Evolutionary conservation across 2,329 filamentous ascomycete genomes (phyloP).

Genomic region (Emericellopsis cladophorae): DNA sequence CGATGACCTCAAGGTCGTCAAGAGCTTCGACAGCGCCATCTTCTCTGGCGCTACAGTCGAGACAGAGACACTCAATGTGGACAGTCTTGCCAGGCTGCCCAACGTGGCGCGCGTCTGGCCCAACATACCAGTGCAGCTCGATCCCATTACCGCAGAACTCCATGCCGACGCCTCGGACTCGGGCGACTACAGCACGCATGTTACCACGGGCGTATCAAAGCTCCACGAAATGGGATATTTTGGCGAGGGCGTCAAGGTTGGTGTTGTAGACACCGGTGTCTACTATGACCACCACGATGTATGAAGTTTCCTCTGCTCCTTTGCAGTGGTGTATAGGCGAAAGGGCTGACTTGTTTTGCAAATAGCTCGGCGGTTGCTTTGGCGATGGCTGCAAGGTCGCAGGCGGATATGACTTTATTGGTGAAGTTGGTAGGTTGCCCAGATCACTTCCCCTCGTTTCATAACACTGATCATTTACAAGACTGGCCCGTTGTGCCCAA

Average conservation of each 20-base stretch:
- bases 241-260: constrained; percentile 39
- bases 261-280: constrained; percentile 38
- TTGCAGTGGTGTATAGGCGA: constrained; percentile 45
- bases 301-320: background rate
- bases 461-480: constrained; percentile 14
- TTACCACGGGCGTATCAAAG: constrained; percentile 44
- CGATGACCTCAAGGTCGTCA: background rate
- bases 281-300: background rate
- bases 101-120: background rate
- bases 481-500: constrained; percentile 21
- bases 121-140: background rate
- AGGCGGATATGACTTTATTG: constrained; percentile 44
- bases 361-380: constrained; percentile 41
- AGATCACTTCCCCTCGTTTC: background rate
- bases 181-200: constrained; percentile 30
- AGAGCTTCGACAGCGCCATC: background rate
- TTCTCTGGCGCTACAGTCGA: background rate
- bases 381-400: constrained; percentile 44
- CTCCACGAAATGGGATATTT: constrained; percentile 32
- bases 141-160: background rate
- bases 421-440: constrained; percentile 23
- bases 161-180: background rate
- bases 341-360: constrained; percentile 29
- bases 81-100: background rate
- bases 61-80: background rate